phyloP scores from a whole-genome alignment of 192 early-diverging fungal genomes.

The Chytriomyces confervae region DNA sequence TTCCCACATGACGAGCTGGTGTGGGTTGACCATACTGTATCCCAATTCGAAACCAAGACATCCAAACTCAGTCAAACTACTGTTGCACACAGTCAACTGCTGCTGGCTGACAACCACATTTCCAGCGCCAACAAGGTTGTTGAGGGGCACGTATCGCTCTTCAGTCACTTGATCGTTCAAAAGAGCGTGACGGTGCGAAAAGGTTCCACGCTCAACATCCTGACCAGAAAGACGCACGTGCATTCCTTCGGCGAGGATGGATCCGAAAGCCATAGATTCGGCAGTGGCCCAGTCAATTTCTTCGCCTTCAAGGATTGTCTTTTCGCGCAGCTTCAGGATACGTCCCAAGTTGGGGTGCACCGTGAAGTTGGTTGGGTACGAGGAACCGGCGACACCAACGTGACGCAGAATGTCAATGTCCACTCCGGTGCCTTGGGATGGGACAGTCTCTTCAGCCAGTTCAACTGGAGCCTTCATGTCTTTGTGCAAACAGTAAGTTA shows the following conservation, averaged over 20 bases:
- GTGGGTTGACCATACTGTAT: slow-evolving; percentile 93
- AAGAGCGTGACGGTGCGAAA: slow-evolving; percentile 97
- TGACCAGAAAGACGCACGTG: slow-evolving; percentile 82
- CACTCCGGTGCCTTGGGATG: slow-evolving; percentile 72
- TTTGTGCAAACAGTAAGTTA: slow-evolving; percentile 34
- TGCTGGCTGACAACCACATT: slow-evolving; percentile 64
- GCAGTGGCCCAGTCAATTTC: slow-evolving; percentile 97
- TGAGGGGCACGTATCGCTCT: slow-evolving; percentile 79
- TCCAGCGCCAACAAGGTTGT: slow-evolving; percentile 80
- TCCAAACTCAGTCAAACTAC: slow-evolving; percentile 94
- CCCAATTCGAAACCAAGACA: slow-evolving; percentile 96
- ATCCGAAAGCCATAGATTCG: slow-evolving; percentile 91
- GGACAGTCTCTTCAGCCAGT: slow-evolving; percentile 73
- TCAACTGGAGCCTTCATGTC: slow-evolving; percentile 83
- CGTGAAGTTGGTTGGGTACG: slow-evolving; percentile 83
- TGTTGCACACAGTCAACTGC: slow-evolving; percentile 91
- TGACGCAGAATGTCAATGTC: slow-evolving; percentile 74
- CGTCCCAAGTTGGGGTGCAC: slow-evolving; percentile 85
- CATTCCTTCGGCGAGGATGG: slow-evolving; percentile 84
- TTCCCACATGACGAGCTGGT: slow-evolving; percentile 95
- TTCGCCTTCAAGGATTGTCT: slow-evolving; percentile 75
- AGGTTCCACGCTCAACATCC: slow-evolving; percentile 98
- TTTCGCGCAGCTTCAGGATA: slow-evolving; percentile 84
- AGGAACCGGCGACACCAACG: slow-evolving; percentile 82
- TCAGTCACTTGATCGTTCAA: slow-evolving; percentile 95